Percentiles rank a stretch among this genome's conserved stretches.
These are phyloP conservation scores for Syncephalastrum racemosum DNA, from an alignment of 371 early-diverging fungal species.

Conservation along the genomic window DNA sequence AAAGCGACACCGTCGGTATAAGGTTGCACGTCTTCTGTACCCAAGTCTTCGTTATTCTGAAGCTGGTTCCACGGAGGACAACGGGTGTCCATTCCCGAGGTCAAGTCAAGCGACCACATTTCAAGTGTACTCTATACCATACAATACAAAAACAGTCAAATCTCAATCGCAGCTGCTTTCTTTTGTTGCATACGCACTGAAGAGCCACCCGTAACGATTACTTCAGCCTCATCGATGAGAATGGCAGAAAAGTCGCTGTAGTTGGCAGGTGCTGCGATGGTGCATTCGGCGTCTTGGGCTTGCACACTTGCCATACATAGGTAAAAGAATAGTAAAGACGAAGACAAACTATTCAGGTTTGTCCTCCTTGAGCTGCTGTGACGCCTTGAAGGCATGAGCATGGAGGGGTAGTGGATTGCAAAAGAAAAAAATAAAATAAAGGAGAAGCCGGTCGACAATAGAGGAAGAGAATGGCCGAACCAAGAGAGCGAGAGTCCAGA, in stretches of 20 bases:
- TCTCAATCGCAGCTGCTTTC: not conserved
- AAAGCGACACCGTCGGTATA: slow-evolving; percentile 38
- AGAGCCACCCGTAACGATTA: slow-evolving; percentile 30
- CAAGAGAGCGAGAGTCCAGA: no score
- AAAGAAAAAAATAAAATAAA: no score
- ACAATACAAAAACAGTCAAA: not conserved
- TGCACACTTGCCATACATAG: no score
- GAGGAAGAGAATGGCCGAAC: no score
- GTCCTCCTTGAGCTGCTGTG: no score
- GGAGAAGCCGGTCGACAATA: no score
- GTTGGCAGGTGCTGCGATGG: slow-evolving; percentile 11
- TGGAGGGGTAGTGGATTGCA: no score
- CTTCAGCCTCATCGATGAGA: slow-evolving; percentile 4
- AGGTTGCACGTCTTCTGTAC: slow-evolving; percentile 10
- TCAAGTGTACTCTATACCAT: slow-evolving; percentile 22
- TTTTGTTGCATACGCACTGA: slow-evolving; percentile 14
- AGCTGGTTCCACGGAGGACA: slow-evolving; percentile 24
- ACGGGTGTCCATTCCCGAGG: slow-evolving; percentile 19
- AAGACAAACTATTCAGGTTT: no score
- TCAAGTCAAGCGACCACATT: slow-evolving; percentile 29
- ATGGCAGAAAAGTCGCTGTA: slow-evolving; percentile 24
- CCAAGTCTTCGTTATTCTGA: not conserved
- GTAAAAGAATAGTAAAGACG: no score
- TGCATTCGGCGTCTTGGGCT: not conserved
- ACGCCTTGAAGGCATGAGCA: no score